Evolutionary conservation across 805 yeast species (phyloP), one percentile per base, ranked within the genome.

Genomic region (Nakazawaea populi): DNA sequence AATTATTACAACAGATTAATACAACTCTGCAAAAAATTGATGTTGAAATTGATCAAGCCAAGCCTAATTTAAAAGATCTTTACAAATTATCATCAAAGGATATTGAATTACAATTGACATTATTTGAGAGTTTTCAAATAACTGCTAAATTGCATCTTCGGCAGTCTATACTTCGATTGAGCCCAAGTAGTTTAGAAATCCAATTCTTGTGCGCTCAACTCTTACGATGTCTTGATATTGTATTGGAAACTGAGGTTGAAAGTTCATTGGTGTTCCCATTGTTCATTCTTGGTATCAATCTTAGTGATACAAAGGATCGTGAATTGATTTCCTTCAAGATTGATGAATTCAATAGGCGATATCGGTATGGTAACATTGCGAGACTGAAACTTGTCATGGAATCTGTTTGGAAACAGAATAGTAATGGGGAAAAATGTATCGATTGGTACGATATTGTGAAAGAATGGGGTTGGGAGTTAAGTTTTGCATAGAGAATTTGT

Each of bases 371-470:
- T 65, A 88, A 86, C 59, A 76, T 67, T 64, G 66, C 64, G 3
- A 60, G 82, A 51, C 72, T 75, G 42, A 71, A 70, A 56, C 58
- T 63, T 31, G 68, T 77, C 36, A 72, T 76, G 61, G 76, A 71
- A 49, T 66, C 67, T 52, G 74, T 77, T n/a, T 78, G 83, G 83
- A 63, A 62, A 49, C 53, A 58, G 39, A 74, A 79, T 54, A 68
- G 69, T 8, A 60, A 69, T 7, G 92, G 94, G 0, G 75, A 78
- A 29, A 71, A 68, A 49, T 82, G 78, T 54, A 79, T 86, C 38
- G 91, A 87, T 62, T 87, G 95, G 94, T 79, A 80, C 60, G 77
- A 73, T 35, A 74, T 85, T 43, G 80, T 87, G 39, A 79, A 80
- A 53, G 74, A 74, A 10, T 66, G 85, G 46, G 88, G 87, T 2